These are phyloP conservation scores for Globisporangium polare DNA, from an alignment of 352 stramenopile species.

Conservation along the genomic window DNA sequence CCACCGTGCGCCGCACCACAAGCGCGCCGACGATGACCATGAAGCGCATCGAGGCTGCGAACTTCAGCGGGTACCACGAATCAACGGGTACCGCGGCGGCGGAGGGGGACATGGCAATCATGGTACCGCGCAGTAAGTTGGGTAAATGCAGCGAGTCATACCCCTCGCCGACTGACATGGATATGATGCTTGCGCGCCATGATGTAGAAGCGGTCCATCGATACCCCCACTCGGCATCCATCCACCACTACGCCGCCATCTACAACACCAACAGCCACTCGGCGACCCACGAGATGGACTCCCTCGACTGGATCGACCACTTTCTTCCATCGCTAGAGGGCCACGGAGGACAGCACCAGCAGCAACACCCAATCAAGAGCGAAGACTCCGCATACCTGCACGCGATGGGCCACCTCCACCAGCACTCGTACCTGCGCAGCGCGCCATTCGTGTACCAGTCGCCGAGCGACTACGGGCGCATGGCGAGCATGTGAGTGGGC, in stretches of 20 bases:
- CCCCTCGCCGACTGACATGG: conserved; percentile 35
- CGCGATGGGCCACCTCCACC: conserved; percentile 20
- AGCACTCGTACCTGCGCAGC: conserved; percentile 15
- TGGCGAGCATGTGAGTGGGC: conserved; percentile 26
- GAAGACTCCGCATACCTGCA: conserved; percentile 1
- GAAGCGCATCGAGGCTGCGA: conserved; percentile 6
- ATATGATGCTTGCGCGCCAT: conserved; percentile 34
- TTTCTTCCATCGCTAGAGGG: conserved; percentile 52
- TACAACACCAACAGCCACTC: conserved; percentile 1
- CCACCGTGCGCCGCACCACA: background rate
- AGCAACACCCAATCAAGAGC: background rate
- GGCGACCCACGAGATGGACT: conserved; percentile 32
- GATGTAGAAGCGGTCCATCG: conserved; percentile 19
- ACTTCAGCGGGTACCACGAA: background rate
- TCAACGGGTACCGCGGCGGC: background rate
- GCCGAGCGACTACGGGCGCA: conserved; percentile 22
- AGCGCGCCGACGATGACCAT: conserved; percentile 8
- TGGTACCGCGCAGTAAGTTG: conserved; percentile 21
- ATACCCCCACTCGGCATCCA: conserved; percentile 1
- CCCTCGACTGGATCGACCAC: conserved; percentile 65
- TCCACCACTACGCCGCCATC: conserved; percentile 7
- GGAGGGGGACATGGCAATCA: conserved; percentile 23
- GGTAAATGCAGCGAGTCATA: conserved; percentile 20
- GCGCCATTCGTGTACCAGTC: conserved; percentile 21
- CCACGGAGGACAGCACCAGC: background rate